These are phyloP conservation scores for Globisporangium paddicum DNA, from an alignment of 352 stramenopile genomes.

Conservation along the genomic window DNA sequence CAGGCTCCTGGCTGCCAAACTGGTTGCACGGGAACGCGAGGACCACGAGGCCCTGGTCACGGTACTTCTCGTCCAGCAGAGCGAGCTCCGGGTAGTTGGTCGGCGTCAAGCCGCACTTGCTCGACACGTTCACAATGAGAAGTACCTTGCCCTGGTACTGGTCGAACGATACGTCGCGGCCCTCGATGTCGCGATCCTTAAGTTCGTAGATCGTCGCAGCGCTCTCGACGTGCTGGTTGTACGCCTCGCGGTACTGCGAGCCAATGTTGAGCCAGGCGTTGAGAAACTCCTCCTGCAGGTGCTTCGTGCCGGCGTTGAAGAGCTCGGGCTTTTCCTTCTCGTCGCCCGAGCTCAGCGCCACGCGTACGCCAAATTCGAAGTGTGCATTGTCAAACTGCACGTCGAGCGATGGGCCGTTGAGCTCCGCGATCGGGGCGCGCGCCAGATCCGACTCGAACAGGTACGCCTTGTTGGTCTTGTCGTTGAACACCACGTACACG, in stretches of 20 bases:
- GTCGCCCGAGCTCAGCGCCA: not conserved
- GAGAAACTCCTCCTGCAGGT: slow-evolving; percentile 12
- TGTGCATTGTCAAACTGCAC: slow-evolving; percentile 8
- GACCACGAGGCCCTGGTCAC: slow-evolving; percentile 27
- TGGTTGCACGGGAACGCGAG: slow-evolving; percentile 49
- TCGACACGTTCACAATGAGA: slow-evolving; percentile 19
- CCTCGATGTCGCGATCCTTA: slow-evolving; percentile 35
- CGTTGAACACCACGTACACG: slow-evolving; percentile 25
- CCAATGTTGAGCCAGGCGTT: slow-evolving; percentile 19
- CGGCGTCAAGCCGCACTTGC: slow-evolving; percentile 45
- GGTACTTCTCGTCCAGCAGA: slow-evolving; percentile 12
- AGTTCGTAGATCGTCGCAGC: slow-evolving; percentile 47
- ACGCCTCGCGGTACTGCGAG: slow-evolving; percentile 16
- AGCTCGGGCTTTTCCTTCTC: slow-evolving; percentile 4
- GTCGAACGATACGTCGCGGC: slow-evolving; percentile 21
- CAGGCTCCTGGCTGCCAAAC: slow-evolving; percentile 48
- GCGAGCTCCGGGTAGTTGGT: slow-evolving; percentile 23
- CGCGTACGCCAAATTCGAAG: slow-evolving; percentile 7
- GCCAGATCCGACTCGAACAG: slow-evolving; percentile 7
- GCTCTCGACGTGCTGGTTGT: slow-evolving; percentile 13
- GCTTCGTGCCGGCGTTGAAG: slow-evolving; percentile 5
- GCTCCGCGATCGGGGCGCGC: not conserved
- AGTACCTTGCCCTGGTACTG: slow-evolving; percentile 1
- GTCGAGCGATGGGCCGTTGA: not conserved
- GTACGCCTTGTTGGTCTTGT: slow-evolving; percentile 4